Conservation (phyloP, 306 rosid genomes). For the Sphenostylis stenocarpa region DNA sequence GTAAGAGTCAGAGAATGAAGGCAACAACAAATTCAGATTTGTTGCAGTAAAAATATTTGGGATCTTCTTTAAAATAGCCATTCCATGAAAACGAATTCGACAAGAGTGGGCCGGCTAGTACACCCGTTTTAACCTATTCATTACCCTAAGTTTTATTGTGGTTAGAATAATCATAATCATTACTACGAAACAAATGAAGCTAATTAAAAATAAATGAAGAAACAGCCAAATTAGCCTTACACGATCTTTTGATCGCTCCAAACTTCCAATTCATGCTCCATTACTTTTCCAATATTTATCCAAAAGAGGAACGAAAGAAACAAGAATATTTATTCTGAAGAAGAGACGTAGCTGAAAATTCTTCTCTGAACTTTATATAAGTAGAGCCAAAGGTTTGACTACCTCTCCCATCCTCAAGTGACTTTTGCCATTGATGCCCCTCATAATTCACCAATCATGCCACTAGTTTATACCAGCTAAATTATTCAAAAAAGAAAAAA, state of each 20-base stretch:
- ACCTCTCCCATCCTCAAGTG: conserved; percentile 11
- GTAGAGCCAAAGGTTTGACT: conserved; percentile 16
- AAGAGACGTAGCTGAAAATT: conserved; percentile 36
- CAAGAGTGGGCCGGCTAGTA: conserved; percentile 91
- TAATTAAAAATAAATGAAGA: conserved; percentile 33
- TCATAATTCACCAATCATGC: conserved; percentile 29
- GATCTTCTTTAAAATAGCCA: conserved; percentile 42
- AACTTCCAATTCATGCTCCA: conserved; percentile 13
- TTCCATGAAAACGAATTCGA: conserved; percentile 59
- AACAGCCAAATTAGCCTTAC: conserved; percentile 38
- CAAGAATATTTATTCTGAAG: background rate
- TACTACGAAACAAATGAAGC: conserved; percentile 19
- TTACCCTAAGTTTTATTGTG: conserved; percentile 35
- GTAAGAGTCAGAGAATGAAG: conserved; percentile 39
- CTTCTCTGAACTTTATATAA: background rate
- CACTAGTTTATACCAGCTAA: background rate
- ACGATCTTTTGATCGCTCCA: conserved; percentile 21
- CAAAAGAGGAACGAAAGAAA: background rate
- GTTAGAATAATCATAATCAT: conserved; percentile 29
- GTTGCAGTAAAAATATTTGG: conserved; percentile 34
- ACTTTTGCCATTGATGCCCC: conserved; percentile 9
- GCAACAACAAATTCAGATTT: conserved; percentile 34
- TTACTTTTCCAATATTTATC: conserved; percentile 12
- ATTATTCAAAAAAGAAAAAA: background rate
- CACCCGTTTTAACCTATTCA: conserved; percentile 78